Percentiles rank a stretch among this genome's conserved stretches.
phyloP scores from a whole-genome alignment of 257 asterid species.

The Coffea eugenioides region DNA sequence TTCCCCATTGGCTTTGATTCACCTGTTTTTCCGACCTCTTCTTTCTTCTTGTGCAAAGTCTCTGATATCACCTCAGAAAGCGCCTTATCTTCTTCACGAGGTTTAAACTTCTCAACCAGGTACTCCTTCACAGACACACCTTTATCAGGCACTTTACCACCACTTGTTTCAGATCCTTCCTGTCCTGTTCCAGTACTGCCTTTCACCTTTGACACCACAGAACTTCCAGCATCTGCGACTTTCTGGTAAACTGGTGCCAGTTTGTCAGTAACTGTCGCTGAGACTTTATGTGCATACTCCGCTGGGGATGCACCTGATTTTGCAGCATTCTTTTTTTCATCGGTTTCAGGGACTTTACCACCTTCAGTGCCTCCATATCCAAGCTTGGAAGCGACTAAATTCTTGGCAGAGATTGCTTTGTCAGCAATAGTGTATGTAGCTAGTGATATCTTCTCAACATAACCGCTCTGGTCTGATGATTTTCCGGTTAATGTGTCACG shows the following conservation, averaged over 20 bases:
- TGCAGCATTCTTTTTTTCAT: slow-evolving; percentile 5
- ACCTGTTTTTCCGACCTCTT: slow-evolving; percentile 15
- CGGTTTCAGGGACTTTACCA: neutral
- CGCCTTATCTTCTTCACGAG: slow-evolving; percentile 79
- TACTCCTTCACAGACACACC: slow-evolving; percentile 58
- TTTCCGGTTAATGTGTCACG: slow-evolving; percentile 35
- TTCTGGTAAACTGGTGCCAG: slow-evolving; percentile 38
- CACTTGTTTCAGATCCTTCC: slow-evolving; percentile 9
- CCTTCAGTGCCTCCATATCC: slow-evolving; percentile 38
- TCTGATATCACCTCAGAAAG: slow-evolving; percentile 56
- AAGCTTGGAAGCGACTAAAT: slow-evolving; percentile 43
- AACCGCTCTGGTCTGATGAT: slow-evolving; percentile 13
- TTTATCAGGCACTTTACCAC: slow-evolving; percentile 28
- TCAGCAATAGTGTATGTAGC: slow-evolving; percentile 39
- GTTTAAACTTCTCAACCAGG: slow-evolving; percentile 50
- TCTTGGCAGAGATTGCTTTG: slow-evolving; percentile 50
- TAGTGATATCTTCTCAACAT: slow-evolving; percentile 22
- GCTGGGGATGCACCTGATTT: slow-evolving; percentile 29
- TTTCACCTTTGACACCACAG: slow-evolving; percentile 36
- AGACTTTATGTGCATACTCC: slow-evolving; percentile 32
- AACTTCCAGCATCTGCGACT: slow-evolving; percentile 35
- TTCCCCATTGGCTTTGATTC: slow-evolving; percentile 26
- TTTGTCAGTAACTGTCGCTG: slow-evolving; percentile 24
- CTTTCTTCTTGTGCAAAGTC: slow-evolving; percentile 39
- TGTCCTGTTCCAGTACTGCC: slow-evolving; percentile 16